Percentiles rank a stretch among this genome's conserved stretches.
Evolutionary conservation across 306 rosid species (phyloP).

Genomic region (Sicyos baderoa): DNA sequence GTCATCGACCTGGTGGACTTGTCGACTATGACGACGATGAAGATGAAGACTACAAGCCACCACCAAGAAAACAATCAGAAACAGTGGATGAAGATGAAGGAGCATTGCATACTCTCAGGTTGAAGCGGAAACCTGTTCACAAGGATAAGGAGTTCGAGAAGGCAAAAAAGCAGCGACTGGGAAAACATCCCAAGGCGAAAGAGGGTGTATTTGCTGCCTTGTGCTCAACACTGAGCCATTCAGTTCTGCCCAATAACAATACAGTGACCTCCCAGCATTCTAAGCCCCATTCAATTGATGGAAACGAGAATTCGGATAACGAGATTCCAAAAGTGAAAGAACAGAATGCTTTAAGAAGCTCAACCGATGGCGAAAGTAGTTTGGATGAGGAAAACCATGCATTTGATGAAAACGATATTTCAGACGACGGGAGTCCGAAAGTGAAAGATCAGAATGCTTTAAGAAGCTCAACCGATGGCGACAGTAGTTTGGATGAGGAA

Average conservation of each 20-base stretch:
- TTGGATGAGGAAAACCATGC: constrained; percentile 36
- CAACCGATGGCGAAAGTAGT: constrained; percentile 29
- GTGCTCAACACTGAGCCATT: constrained; percentile 69
- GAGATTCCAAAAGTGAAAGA: constrained; percentile 35
- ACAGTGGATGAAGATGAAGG: constrained; percentile 68
- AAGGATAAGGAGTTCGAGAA: constrained; percentile 58
- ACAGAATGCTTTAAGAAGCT: constrained; percentile 32
- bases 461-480: constrained; percentile 34
- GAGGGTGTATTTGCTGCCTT: constrained; percentile 63
- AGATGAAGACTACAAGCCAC: constrained; percentile 87
- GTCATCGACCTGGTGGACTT: constrained; percentile 67
- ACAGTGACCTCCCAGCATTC: constrained; percentile 29
- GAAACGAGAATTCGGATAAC: constrained; percentile 32
- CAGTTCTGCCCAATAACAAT: constrained; percentile 61
- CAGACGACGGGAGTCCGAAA: constrained; percentile 34
- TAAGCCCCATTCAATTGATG: constrained; percentile 35
- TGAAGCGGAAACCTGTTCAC: constrained; percentile 57
- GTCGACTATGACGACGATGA: constrained; percentile 85
- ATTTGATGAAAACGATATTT: constrained; percentile 36
- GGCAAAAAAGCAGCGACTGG: constrained; percentile 58
- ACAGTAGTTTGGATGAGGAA: constrained; percentile 32
- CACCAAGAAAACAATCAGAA: constrained; percentile 61
- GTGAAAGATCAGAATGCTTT: constrained; percentile 33
- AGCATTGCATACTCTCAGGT: constrained; percentile 55
- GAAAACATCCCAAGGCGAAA: constrained; percentile 53